A percentile compares a stretch with the other conserved stretches of the same genome.
Conservation (phyloP, 1,284 basidiomycete genomes). For the Fomitopsis pinicola region DNA sequence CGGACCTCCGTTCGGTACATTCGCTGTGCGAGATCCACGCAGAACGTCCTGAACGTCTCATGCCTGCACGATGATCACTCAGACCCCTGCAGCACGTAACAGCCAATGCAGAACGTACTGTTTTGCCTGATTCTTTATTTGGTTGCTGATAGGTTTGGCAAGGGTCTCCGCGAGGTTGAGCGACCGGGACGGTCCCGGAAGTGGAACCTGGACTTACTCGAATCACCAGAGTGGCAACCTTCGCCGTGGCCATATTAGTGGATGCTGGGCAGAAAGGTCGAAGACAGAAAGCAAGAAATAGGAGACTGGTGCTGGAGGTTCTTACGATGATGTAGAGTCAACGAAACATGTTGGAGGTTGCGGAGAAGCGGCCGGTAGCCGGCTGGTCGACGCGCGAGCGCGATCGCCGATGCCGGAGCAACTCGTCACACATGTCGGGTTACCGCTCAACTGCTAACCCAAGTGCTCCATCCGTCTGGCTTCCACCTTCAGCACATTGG, state of each 20-base stretch:
- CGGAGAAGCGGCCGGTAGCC: neutral
- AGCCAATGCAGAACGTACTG: constrained; percentile 46
- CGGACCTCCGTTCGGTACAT: constrained; percentile 79
- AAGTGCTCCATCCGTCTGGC: too few species aligned
- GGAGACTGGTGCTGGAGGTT: neutral
- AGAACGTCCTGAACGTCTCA: constrained; percentile 71
- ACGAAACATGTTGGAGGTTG: neutral
- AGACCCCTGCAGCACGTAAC: neutral
- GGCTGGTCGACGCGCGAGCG: neutral
- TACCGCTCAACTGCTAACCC: neutral
- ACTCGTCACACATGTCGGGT: neutral
- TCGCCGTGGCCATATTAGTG: constrained; percentile 60
- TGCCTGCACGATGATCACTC: constrained; percentile 45
- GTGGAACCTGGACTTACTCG: constrained; percentile 42
- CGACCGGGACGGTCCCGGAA: neutral
- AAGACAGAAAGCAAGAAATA: neutral
- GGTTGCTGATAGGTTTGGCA: constrained; percentile 79
- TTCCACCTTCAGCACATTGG: too few species aligned
- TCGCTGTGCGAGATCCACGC: constrained; percentile 75
- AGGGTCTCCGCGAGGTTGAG: constrained; percentile 54
- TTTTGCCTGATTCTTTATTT: constrained; percentile 73
- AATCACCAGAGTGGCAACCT: constrained; percentile 63
- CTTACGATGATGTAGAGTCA: neutral
- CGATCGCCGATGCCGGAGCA: neutral
- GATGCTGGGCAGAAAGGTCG: neutral